Percentiles rank a stretch among this genome's conserved stretches.
These are phyloP conservation scores for Termitomyces sp. DNA, from an alignment of 768 basidiomycete species.

Conservation along the genomic window DNA sequence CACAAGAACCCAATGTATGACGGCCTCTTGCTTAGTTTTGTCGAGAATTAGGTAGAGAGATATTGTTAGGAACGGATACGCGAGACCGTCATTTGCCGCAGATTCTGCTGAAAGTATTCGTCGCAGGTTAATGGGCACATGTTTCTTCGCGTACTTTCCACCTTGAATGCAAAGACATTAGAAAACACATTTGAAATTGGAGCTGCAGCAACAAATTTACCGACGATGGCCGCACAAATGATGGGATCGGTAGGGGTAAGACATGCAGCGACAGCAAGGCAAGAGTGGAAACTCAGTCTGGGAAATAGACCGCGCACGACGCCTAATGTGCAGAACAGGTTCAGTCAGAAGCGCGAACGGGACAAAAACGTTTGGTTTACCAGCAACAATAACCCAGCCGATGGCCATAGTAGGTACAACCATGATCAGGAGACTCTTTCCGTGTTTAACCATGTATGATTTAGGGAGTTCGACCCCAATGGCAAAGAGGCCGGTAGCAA, in stretches of 20 bases:
- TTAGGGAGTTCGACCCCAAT: constrained; percentile 92
- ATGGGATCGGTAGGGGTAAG: constrained; percentile 95
- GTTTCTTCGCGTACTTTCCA: constrained; percentile 61
- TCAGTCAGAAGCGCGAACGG: background rate
- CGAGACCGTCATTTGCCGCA: constrained; percentile 93
- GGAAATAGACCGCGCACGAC: constrained; percentile 74
- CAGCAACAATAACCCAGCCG: constrained; percentile 74
- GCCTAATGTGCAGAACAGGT: constrained; percentile 26
- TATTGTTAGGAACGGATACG: constrained; percentile 87
- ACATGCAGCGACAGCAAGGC: constrained; percentile 84
- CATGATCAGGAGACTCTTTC: constrained; percentile 61
- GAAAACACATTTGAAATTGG: background rate
- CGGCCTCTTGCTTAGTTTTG: constrained; percentile 49
- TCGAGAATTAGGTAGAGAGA: constrained; percentile 85
- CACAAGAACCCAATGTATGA: constrained; percentile 82
- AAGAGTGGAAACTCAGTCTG: constrained; percentile 61
- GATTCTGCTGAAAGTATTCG: constrained; percentile 84
- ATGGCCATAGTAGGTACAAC: constrained; percentile 83
- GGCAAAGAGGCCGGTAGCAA: constrained; percentile 90
- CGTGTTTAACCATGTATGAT: constrained; percentile 79
- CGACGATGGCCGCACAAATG: constrained; percentile 79
- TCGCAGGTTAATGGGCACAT: constrained; percentile 73
- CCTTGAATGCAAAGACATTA: constrained; percentile 29
- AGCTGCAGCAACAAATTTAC: constrained; percentile 25
- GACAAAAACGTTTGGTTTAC: constrained; percentile 27